Base-by-base conservation (phyloP, 768 basidiomycete genomes). In the Vishniacozyma victoriae region DNA sequence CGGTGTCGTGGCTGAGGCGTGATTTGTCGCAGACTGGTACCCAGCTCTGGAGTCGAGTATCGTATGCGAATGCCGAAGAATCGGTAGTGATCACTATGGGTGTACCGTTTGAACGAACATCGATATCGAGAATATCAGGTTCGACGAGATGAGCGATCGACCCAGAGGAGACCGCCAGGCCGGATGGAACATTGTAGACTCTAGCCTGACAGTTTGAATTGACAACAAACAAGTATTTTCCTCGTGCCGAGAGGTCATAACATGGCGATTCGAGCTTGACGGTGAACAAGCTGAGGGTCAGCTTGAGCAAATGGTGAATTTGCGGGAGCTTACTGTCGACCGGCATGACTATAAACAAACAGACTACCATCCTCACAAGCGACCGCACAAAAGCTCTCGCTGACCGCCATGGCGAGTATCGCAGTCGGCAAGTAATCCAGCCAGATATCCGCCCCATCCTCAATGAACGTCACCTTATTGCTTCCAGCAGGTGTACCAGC, bases 381-480 rank as follows among this genome's bases (percentile, higher is more conserved):
- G 3, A 80, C 86, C 5, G 87, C 91, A 58, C 83, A 83, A 64
- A 87, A 89, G 2, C 60, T 63, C 12, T 69, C 63, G 0, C 87
- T 84, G 0, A 82, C 82, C 4, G 82, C 81, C 40, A 87, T 62
- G 1, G 77, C 74, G 14, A 92, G 67, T n/a, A 80, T 81, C 20
- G 85, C 82, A 2, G 79, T 80, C 1, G 86, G 81, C 6, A 93
- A 62, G 72, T 86, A 97, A 71, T 96, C 92, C 36, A 92, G 71
- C 90, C 92, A 97, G 45, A 85, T 81, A 11, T 82, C 84, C 50
- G 83, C 52, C 19, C 59, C 62, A 44, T 79, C 73, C 82, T 82
- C 26, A 79, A 77, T 60, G 75, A 79, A 45, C n/a, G 79, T 73
- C 14, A 96, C 77, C 60, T 90, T 88, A 15, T 55, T 76, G 77